Evolutionary conservation across 177 flowering plant species (phyloP), one percentile per base, ranked within the genome.

Genomic region (Vitis hybrid): DNA sequence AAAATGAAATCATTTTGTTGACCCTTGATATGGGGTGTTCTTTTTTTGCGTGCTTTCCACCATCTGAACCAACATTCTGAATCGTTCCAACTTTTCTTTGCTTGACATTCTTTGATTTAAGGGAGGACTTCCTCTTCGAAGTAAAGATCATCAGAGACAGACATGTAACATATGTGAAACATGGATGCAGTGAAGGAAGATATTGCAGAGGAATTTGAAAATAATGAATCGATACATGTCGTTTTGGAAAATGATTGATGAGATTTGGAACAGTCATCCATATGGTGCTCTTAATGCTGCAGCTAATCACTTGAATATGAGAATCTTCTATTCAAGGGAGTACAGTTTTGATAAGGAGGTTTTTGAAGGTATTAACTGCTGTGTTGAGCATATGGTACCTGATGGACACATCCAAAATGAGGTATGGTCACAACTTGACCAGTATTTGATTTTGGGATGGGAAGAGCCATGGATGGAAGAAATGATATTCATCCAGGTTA

Each of bases 151-250:
- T 23, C 23, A 23, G 23, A 23, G 80, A 15, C 78, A 75, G 65
- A 56, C 81, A 51, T 91, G 86, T 26, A 78, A 65, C 80, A 81
- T 89, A 60, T 91, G 90, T 58, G 97, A 91, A 69, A 80, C 89
- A 2, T 91, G 80, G 97, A 90, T 67, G 88, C 85, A 58, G 84
- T 70, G 13, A 91, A 91, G 70, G 97, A 91, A 69, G 77, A 79
- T 0, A 87, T 91, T 48, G 70, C 74, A 66, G 61, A 67, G 58
- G 88, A 77, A 59, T 75, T 83, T 19, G 62, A 72, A 21, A 54
- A 67, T 70, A 79, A 75, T 59, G 66, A 75, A 70, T 17, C 74
- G 64, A 51, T 87, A 85, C 72, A 26, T 26, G 66, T 84, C 83
- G 0, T 69, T 82, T 40, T 91, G 97, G 97, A 52, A 74, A 54